phyloP scores from a whole-genome alignment of 306 rosid species.

The Inga laurina region DNA sequence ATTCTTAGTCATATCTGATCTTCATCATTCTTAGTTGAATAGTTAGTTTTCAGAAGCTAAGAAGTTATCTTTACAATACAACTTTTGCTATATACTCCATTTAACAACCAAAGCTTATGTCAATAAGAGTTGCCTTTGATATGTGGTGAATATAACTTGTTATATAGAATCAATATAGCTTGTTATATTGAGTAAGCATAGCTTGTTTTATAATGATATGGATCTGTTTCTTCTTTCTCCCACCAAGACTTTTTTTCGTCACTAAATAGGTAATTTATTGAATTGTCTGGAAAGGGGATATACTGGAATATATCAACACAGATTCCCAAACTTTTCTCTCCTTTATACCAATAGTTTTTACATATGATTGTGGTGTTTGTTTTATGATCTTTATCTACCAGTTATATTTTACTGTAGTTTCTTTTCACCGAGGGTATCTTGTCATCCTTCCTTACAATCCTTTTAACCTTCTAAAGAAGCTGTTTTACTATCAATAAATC shows the following conservation, averaged over 20 bases:
- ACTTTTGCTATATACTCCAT: not conserved
- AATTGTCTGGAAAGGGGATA: slow-evolving; percentile 14
- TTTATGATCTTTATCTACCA: not conserved
- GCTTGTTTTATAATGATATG: not conserved
- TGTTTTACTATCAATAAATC: not conserved
- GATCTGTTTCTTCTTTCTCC: slow-evolving; percentile 16
- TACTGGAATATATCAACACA: not conserved
- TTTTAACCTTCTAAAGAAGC: not conserved
- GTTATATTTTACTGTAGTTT: not conserved
- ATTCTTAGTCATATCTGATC: not conserved
- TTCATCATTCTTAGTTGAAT: not conserved
- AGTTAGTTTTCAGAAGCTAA: not conserved
- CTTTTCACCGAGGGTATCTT: not conserved
- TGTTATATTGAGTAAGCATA: slow-evolving; percentile 1
- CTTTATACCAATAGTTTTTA: slow-evolving; percentile 3
- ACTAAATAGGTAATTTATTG: not conserved
- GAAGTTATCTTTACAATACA: not conserved
- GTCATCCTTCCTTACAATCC: not conserved
- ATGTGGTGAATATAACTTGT: slow-evolving; percentile 12
- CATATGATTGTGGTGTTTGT: not conserved
- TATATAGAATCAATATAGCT: slow-evolving; percentile 7
- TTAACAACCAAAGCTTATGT: not conserved
- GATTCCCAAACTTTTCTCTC: not conserved
- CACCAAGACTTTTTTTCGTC: not conserved
- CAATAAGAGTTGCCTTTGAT: not conserved